phyloP scores from a whole-genome alignment of 148 eudicot genomes.

The Spergularia marina region DNA sequence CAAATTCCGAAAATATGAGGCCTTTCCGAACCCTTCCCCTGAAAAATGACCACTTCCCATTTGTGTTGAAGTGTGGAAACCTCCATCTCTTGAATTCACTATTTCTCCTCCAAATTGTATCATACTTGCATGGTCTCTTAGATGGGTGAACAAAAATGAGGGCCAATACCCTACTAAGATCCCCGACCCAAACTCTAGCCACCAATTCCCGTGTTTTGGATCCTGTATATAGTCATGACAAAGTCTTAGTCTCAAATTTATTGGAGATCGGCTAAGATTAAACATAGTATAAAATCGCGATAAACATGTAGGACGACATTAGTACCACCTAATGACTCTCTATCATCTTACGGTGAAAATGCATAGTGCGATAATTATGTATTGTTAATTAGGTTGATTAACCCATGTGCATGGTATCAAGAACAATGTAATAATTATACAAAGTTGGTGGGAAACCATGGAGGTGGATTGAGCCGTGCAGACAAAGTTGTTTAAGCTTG shows the following conservation, averaged over 20 bases:
- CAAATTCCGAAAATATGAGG: constrained; percentile 69
- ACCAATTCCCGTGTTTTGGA: constrained; percentile 89
- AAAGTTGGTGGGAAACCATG: constrained; percentile 18
- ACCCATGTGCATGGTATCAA: constrained; percentile 26
- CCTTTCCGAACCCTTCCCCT: constrained; percentile 67
- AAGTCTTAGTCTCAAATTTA: neutral
- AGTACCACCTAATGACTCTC: neutral
- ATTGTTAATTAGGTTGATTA: neutral
- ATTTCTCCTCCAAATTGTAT: constrained; percentile 85
- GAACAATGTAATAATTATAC: constrained; percentile 7
- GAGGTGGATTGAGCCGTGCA: constrained; percentile 17
- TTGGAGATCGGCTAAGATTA: neutral
- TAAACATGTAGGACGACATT: neutral
- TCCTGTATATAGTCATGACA: constrained; percentile 36
- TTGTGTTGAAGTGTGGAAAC: constrained; percentile 64
- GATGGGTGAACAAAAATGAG: constrained; percentile 58
- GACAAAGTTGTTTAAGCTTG: constrained; percentile 26
- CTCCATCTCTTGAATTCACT: constrained; percentile 44
- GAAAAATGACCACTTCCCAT: constrained; percentile 95
- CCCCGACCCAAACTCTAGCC: constrained; percentile 79
- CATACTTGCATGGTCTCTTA: constrained; percentile 64
- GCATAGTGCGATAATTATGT: neutral
- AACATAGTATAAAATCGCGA: neutral
- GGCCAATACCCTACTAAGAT: constrained; percentile 84
- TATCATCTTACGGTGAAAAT: neutral